Evolutionary conservation across 768 basidiomycete species (phyloP).

Genomic region (Leccinum disarticulatum): DNA sequence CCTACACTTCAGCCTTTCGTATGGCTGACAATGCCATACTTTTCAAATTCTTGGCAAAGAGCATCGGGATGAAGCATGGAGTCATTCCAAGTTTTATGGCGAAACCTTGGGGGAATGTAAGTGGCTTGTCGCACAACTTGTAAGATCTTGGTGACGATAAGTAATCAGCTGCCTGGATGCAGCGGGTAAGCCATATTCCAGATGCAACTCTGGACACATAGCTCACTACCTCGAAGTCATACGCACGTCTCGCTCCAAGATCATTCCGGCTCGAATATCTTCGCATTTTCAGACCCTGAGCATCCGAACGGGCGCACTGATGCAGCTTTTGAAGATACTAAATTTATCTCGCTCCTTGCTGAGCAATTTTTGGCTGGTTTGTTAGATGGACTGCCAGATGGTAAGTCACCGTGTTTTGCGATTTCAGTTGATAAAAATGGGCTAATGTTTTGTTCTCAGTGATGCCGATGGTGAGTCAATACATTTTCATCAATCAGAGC

Average conservation of each 20-base stretch:
- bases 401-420: conserved; percentile 43
- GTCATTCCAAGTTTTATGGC: conserved; percentile 98
- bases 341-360: conserved; percentile 75
- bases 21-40: conserved; percentile 93
- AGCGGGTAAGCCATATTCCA: conserved; percentile 62
- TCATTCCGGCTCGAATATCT: conserved; percentile 67
- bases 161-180: conserved; percentile 81
- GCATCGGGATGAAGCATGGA: conserved; percentile 84
- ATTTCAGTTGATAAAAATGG: not conserved
- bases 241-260: conserved; percentile 88
- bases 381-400: conserved; percentile 84
- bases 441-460: conserved; percentile 42
- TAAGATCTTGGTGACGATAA: conserved; percentile 6
- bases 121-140: conserved; percentile 25
- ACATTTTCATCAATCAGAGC: not conserved
- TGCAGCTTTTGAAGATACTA: conserved; percentile 80
- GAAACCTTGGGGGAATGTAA: conserved; percentile 90
- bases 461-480: conserved; percentile 71
- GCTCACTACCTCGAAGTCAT: conserved; percentile 51
- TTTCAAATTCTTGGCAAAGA: conserved; percentile 92
- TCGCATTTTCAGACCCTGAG: conserved; percentile 68
- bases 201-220: conserved; percentile 13
- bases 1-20: conserved; percentile 73
- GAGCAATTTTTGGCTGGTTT: conserved; percentile 97
- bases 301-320: conserved; percentile 59